Percentiles rank a stretch among this genome's conserved stretches.
These are phyloP conservation scores for Maudiozyma barnettii DNA, from an alignment of 805 yeast species.

Conservation along the genomic window DNA sequence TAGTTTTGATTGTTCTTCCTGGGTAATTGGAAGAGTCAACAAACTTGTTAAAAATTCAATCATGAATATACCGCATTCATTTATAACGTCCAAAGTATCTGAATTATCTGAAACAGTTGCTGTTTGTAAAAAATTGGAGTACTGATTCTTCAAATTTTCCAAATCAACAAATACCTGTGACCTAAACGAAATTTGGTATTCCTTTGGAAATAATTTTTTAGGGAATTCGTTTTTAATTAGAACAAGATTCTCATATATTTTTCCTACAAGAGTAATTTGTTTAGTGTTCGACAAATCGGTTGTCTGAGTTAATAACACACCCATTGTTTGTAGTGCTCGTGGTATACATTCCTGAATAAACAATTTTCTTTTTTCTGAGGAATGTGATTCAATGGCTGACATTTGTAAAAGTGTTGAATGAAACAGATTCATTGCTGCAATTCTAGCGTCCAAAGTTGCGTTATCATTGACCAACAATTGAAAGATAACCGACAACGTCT, in stretches of 20 bases:
- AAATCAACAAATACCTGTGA: slow-evolving; percentile 12
- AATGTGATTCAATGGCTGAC: slow-evolving; percentile 23
- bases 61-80: slow-evolving; percentile 16
- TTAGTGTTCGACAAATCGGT: slow-evolving; percentile 2
- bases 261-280: slow-evolving; percentile 8
- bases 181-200: slow-evolving; percentile 6
- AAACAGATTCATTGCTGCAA: slow-evolving; percentile 43
- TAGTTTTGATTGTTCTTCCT: slow-evolving; percentile 10
- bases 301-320: slow-evolving; percentile 4
- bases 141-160: slow-evolving; percentile 1
- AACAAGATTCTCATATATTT: slow-evolving; percentile 17
- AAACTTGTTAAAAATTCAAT: slow-evolving; percentile 17
- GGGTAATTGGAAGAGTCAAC: slow-evolving; percentile 5
- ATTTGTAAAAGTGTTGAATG: slow-evolving; percentile 45
- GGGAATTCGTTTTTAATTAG: slow-evolving; percentile 19
- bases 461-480: slow-evolving; percentile 28
- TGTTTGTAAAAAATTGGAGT: background rate
- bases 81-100: slow-evolving; percentile 5
- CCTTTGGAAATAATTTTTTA: slow-evolving; percentile 12
- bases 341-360: slow-evolving; percentile 13
- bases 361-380: slow-evolving; percentile 12
- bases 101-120: background rate
- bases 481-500: slow-evolving; percentile 43
- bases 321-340: slow-evolving; percentile 10
- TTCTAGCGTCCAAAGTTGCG: slow-evolving; percentile 32